Base-by-base conservation (phyloP, 495 filamentous ascomycete species). In the Penicillium bialowiezense region DNA sequence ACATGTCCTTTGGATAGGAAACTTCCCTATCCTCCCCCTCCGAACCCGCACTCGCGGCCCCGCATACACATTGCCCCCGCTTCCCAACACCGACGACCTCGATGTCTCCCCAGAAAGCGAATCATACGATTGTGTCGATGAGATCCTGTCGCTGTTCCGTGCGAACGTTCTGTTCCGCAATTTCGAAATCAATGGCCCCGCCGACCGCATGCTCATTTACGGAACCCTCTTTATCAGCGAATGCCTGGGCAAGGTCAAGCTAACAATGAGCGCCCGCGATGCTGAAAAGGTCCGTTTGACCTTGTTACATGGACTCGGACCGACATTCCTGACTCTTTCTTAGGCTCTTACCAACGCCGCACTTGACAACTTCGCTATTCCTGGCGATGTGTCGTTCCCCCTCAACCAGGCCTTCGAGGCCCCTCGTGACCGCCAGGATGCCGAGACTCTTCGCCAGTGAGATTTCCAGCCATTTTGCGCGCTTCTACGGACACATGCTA, bases 141-240 rank as follows among this genome's bases (percentile, higher is more conserved):
- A 98, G 72, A 85, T 91, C 23, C 80, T 98, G 40, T 84, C 82
- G 2, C 82, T 97, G 23, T 98, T 97, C 81, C 89, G 93, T 42
- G 92, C 95, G 65, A 97, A 98, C 75, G 97, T 93, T 33, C 85
- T 98, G 64, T 98, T 98, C 78, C 87, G 95, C 56, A 98, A 98
- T 78, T 98, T 98, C 64, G 95, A 97, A 78, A 96, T 97, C 81
- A 91, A 95, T 65, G 93, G 93, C 14, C 89, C 90, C 24, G 93
- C 93, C 45, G 93, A 98, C 71, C 81, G 95, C 37, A 82, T 96
- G 66, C 75, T 98, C 50, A 93, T 98, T 58, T 98, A 98, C 72
- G 91, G 92, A 43, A 97, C 96, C 61, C 78, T 97, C 54, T 97
- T 91, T 72, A 76, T 97, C 56, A 89, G 82, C 62, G 91, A 97